Conservation (phyloP, 2,329 filamentous ascomycete species). For the Neopestalotiopsis rosae region DNA sequence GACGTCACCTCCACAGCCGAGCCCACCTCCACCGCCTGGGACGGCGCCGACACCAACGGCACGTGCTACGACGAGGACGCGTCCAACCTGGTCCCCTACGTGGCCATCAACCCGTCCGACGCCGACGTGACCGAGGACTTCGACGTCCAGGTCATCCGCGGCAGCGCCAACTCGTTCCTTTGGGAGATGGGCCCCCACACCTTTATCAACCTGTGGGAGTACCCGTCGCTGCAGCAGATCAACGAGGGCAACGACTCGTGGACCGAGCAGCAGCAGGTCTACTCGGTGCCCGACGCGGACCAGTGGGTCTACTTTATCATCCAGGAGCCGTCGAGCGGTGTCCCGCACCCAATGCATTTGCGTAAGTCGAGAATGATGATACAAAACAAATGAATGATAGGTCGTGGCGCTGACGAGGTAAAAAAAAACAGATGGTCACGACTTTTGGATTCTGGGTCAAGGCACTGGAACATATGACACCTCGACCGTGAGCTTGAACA, state of each 20-base stretch:
- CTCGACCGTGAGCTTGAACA: conserved; percentile 36
- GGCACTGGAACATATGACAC: conserved; percentile 34
- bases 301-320: conserved; percentile 42
- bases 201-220: conserved; percentile 51
- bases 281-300: conserved; percentile 33
- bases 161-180: conserved; percentile 34
- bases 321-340: conserved; percentile 28
- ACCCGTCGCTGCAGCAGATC: conserved; percentile 49
- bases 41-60: conserved; percentile 35
- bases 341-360: conserved; percentile 15
- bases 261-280: conserved; percentile 34
- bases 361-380: conserved; percentile 31
- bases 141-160: background rate
- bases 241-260: conserved; percentile 30
- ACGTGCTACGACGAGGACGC: conserved; percentile 39
- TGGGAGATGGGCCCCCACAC: conserved; percentile 55
- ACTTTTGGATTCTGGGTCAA: conserved; percentile 45
- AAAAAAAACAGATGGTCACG: conserved; percentile 40
- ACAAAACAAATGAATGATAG: too few relatives aligned
- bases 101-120: conserved; percentile 29
- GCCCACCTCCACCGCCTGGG: conserved; percentile 22
- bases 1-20: conserved; percentile 23
- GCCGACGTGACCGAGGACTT: conserved; percentile 23
- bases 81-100: conserved; percentile 41
- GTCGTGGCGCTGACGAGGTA: background rate